These are phyloP conservation scores for Candida parachauliodes DNA, from an alignment of 805 yeast species.

Conservation along the genomic window DNA sequence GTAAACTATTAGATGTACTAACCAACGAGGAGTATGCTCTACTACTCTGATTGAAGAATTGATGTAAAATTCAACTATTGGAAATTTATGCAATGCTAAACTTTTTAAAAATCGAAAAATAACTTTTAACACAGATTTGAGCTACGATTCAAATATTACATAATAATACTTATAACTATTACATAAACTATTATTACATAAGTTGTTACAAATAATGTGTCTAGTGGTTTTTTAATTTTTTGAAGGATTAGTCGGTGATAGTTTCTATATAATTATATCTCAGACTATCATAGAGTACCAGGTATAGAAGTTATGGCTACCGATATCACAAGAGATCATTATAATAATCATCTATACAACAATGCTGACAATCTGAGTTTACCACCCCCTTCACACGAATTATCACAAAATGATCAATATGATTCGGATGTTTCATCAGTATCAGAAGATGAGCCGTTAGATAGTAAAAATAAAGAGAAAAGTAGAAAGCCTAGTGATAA, in stretches of 20 bases:
- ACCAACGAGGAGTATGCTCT: no score
- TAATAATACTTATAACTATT: no score
- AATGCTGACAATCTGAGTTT: conserved; percentile 3
- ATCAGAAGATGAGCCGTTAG: conserved; percentile 40
- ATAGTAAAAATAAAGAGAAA: conserved; percentile 38
- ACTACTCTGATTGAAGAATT: no score
- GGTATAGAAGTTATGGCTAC: background rate
- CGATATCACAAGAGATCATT: conserved; percentile 5
- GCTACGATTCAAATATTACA: no score
- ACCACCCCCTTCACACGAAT: background rate
- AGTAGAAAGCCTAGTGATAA: conserved; percentile 63
- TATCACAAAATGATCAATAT: conserved; percentile 11
- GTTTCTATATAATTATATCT: no score
- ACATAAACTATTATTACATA: background rate
- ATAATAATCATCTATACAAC: conserved; percentile 4
- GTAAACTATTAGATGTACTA: no score
- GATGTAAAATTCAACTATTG: no score
- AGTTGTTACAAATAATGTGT: background rate
- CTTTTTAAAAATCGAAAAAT: no score
- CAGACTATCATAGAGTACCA: no score
- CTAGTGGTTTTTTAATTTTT: background rate
- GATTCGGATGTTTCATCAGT: conserved; percentile 44
- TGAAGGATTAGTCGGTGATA: conserved; percentile 1
- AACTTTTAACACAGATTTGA: no score
- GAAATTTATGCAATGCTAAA: no score